Conservation (phyloP, 306 rosid genomes). For the Datisca glomerata region DNA sequence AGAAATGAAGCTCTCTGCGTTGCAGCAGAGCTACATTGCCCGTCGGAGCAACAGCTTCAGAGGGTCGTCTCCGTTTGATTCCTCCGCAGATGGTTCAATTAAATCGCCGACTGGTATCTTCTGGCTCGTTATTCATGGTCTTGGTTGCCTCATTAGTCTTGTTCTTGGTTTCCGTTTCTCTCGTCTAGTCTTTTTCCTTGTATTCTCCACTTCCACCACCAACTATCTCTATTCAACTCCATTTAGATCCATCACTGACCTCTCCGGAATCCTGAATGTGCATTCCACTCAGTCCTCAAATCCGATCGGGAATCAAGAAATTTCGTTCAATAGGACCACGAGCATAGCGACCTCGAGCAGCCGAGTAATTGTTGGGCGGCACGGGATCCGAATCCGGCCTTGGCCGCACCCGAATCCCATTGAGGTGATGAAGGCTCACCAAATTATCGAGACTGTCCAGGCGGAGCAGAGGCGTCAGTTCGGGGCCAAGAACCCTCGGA, state of each 20-base stretch:
- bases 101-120: conserved; percentile 74
- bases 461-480: conserved; percentile 78
- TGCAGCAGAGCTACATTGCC: conserved; percentile 73
- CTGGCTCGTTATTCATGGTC: conserved; percentile 78
- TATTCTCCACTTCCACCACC: conserved; percentile 59
- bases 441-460: conserved; percentile 80
- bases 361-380: conserved; percentile 94
- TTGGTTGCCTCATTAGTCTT: conserved; percentile 88
- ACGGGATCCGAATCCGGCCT: conserved; percentile 97
- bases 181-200: conserved; percentile 84
- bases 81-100: conserved; percentile 43
- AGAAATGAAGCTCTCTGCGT: conserved; percentile 83
- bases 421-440: conserved; percentile 97
- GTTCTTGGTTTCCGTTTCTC: conserved; percentile 94
- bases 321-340: conserved; percentile 20
- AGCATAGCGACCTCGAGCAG: conserved; percentile 25
- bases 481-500: conserved; percentile 71
- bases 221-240: conserved; percentile 49
- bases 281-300: too few relatives aligned
- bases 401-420: conserved; percentile 98
- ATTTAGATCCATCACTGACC: conserved; percentile 43
- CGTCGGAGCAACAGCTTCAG: conserved; percentile 76
- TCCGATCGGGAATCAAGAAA: conserved; percentile 15
- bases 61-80: conserved; percentile 50
- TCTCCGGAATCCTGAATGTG: conserved; percentile 19